Evolutionary conservation across 257 asterid genomes (phyloP).

Genomic region (Fraxinus excelsior): DNA sequence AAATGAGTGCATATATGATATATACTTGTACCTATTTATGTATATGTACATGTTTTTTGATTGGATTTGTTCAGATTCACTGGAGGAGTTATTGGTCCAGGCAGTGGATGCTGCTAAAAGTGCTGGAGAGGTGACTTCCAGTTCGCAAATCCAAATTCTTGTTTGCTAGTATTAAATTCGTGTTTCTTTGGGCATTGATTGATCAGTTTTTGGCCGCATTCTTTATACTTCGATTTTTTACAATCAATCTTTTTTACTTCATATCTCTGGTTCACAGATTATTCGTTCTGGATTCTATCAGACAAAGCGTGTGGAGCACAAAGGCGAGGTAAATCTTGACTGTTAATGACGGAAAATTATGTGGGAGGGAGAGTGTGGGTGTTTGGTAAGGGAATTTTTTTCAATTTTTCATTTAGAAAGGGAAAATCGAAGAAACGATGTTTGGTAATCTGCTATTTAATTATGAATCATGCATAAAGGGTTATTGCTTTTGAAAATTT

Average conservation of each 20-base stretch:
- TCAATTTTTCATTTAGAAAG: too few relatives aligned
- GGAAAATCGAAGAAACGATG: too few relatives aligned
- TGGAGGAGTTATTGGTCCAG: slow-evolving; percentile 55
- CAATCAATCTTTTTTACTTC: slow-evolving; percentile 10
- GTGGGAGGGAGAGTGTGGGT: too few relatives aligned
- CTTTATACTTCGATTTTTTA: slow-evolving; percentile 7
- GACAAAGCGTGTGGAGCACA: slow-evolving; percentile 80
- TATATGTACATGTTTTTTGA: slow-evolving; percentile 14
- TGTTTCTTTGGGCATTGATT: slow-evolving; percentile 7
- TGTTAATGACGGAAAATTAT: not conserved
- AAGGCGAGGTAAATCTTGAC: slow-evolving; percentile 57
- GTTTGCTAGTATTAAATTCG: not conserved
- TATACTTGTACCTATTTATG: not conserved
- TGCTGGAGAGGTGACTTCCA: slow-evolving; percentile 68
- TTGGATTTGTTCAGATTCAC: slow-evolving; percentile 39
- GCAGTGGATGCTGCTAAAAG: slow-evolving; percentile 71
- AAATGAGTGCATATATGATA: not conserved
- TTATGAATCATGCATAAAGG: not conserved
- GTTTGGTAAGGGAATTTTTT: too few relatives aligned
- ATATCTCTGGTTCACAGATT: slow-evolving; percentile 44
- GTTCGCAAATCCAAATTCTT: not conserved
- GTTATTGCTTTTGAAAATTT: not conserved
- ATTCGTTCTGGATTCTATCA: slow-evolving; percentile 65
- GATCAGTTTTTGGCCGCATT: slow-evolving; percentile 9
- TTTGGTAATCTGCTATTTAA: not conserved